Evolutionary conservation across 768 basidiomycete species (phyloP), one percentile per base, ranked within the genome.

Genomic region (Suillus luteus): DNA sequence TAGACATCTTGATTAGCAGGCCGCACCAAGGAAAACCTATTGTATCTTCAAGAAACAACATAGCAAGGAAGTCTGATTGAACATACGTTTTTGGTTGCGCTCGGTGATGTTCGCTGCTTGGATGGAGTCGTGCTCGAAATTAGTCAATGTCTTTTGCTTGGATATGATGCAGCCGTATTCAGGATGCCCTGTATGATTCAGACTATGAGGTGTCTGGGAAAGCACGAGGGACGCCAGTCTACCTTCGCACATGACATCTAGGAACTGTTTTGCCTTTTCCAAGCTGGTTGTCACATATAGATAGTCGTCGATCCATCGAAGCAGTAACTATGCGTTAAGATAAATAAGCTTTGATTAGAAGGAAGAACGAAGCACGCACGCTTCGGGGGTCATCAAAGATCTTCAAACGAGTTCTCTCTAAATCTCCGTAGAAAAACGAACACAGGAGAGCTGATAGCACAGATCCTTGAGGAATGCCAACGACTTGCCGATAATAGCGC

Each of bases 391-490:
- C 85, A 5, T 83, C 71, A 2, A 82, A 83, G 65, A 91, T 87
- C 44, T 77, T 74, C 37, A 81, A 77, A 63, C 59, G 64, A 22
- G 62, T 78, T 35, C 77, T 83, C 76, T 99, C 97, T 65, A 99
- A 80, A 70, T 96, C 90, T 6, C 93, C 96, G 68, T 99, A 99
- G 74, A 93, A 97, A 76, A 95, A 92, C 1, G 92, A 91, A 73
- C 97, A 99, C 1, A 99, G 78, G 19, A 99, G 72, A 0, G 91
- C 85, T 11, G 95, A 97, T n/a, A 99, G 78, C 22, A 96, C 87
- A 2, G 96, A 98, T 24, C 97, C 97, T 75, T 99, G 97, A 1
- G 97, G 96, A 27, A 99, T 99, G 2, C 97, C 97, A 35, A 93
- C 85, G n/a, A 83, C 85, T 75, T 99, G 97, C 14, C 90, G 87